Percentiles rank a stretch among this genome's conserved stretches.
These are phyloP conservation scores for Tricholoma hemisulphureum DNA, from an alignment of 768 basidiomycete species.

Conservation along the genomic window DNA sequence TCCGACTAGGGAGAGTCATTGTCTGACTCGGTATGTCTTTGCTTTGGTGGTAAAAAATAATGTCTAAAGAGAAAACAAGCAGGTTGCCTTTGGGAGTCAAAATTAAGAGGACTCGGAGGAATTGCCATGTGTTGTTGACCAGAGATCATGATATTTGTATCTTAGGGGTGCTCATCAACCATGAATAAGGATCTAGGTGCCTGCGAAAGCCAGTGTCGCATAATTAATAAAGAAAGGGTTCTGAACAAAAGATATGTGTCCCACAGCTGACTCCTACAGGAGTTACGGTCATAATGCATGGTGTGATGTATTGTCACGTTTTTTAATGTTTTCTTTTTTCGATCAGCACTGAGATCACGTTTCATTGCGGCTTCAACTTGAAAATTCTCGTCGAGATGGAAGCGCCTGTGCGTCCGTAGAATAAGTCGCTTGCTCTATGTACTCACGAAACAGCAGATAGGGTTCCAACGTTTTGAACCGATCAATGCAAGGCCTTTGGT, in stretches of 20 bases:
- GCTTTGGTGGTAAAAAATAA: not conserved
- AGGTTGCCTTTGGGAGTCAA: not conserved
- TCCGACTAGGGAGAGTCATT: not conserved
- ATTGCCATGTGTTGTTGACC: not conserved
- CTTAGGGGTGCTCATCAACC: not conserved
- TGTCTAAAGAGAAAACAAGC: not conserved
- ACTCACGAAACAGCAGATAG: slow-evolving; percentile 53
- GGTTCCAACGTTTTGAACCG: slow-evolving; percentile 72
- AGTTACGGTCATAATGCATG: too few species aligned
- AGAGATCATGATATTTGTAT: not conserved
- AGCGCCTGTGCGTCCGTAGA: slow-evolving; percentile 23
- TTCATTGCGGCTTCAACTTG: too few species aligned
- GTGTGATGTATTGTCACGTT: too few species aligned
- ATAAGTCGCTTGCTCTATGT: slow-evolving; percentile 5
- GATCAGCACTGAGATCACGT: too few species aligned
- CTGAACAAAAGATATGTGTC: too few species aligned
- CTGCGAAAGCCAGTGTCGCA: not conserved
- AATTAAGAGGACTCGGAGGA: not conserved
- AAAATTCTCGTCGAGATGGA: slow-evolving; percentile 26
- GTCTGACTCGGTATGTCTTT: not conserved
- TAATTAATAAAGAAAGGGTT: too few species aligned
- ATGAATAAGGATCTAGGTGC: not conserved
- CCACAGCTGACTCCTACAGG: too few species aligned
- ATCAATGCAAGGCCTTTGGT: slow-evolving; percentile 81
- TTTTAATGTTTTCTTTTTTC: too few species aligned